Conservation (phyloP, 2,329 filamentous ascomycete genomes). For the Diaporthe eres region DNA sequence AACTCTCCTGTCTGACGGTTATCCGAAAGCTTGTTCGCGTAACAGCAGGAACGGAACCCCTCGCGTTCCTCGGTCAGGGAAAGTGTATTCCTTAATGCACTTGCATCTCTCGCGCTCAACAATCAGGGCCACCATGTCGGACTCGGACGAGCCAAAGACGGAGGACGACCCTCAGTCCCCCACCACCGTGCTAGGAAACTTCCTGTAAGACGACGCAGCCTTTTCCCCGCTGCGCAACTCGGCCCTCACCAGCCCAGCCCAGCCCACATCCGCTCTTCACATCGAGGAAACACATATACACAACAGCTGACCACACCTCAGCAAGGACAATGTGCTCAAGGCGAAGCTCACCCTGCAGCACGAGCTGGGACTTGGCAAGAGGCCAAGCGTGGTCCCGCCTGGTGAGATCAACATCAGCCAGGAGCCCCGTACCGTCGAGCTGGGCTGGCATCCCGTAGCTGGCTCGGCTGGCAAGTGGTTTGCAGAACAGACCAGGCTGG, state of each 20-base stretch:
- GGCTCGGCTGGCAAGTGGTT: constrained; percentile 71
- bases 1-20: neutral
- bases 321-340: constrained; percentile 54
- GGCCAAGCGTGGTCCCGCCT: constrained; percentile 59
- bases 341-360: constrained; percentile 58
- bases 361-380: constrained; percentile 59
- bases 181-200: constrained; percentile 32
- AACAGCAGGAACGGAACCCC: neutral
- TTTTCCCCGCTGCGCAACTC: neutral
- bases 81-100: neutral
- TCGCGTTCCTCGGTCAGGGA: neutral
- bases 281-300: neutral
- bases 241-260: neutral
- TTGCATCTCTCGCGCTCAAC: neutral
- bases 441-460: constrained; percentile 72
- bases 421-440: constrained; percentile 60
- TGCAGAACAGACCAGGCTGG: constrained; percentile 67
- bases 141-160: neutral
- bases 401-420: constrained; percentile 55
- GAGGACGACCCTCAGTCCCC: constrained; percentile 36
- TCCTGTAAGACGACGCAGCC: constrained; percentile 33
- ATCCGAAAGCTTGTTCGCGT: neutral
- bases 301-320: neutral
- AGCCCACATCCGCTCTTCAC: neutral
- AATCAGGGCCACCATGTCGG: constrained; percentile 20